Conservation (phyloP, 805 yeast species). For the Kodamaea kaohsiungensis region DNA sequence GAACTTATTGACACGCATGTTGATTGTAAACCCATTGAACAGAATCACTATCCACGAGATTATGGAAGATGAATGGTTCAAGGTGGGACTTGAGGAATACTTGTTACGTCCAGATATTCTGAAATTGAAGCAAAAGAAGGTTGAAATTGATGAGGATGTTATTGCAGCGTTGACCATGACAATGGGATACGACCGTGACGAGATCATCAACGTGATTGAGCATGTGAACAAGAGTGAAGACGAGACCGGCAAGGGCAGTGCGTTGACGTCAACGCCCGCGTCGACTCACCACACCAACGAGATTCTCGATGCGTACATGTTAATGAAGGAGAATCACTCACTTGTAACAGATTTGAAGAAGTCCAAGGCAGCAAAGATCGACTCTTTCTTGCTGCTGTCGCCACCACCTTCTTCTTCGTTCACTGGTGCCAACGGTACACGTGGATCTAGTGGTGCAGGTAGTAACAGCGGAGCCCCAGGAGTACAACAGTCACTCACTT, state of each 20-base stretch:
- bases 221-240: slow-evolving; percentile 19
- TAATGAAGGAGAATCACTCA: slow-evolving; percentile 76
- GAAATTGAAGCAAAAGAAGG: slow-evolving; percentile 25
- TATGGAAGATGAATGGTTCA: slow-evolving; percentile 35
- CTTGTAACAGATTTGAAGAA: slow-evolving; percentile 67
- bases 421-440: slow-evolving; percentile 6
- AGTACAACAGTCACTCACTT: slow-evolving; percentile 46
- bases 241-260: background rate
- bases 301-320: slow-evolving; percentile 80
- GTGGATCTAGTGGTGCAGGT: slow-evolving; percentile 16
- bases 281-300: slow-evolving; percentile 50
- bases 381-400: slow-evolving; percentile 58
- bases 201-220: slow-evolving; percentile 24
- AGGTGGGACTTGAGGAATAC: slow-evolving; percentile 29
- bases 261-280: slow-evolving; percentile 6
- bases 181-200: slow-evolving; percentile 33
- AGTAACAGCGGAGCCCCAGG: slow-evolving; percentile 39
- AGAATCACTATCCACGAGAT: slow-evolving; percentile 32
- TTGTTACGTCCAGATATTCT: slow-evolving; percentile 30
- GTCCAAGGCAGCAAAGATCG: slow-evolving; percentile 51
- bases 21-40: slow-evolving; percentile 32
- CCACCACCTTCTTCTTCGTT: slow-evolving; percentile 51
- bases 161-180: slow-evolving; percentile 28
- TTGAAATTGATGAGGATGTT: slow-evolving; percentile 30
- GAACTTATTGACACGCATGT: slow-evolving; percentile 28